These are phyloP conservation scores for Tardiomyces blankii DNA, from an alignment of 1,139 yeast genomes.

Conservation along the genomic window DNA sequence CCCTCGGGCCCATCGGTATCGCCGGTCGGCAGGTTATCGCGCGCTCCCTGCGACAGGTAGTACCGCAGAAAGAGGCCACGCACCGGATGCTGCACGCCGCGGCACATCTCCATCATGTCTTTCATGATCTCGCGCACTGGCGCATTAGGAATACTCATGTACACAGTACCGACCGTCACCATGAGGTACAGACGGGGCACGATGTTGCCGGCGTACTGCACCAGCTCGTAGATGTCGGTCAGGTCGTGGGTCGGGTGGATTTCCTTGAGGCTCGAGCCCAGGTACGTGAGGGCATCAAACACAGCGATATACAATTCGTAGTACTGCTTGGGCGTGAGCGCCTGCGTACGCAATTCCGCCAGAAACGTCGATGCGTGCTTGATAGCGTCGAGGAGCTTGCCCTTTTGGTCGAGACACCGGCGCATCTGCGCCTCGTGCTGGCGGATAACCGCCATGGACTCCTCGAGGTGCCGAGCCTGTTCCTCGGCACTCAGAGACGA, in stretches of 20 bases:
- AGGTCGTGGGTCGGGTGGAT: slow-evolving; percentile 67
- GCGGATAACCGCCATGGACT: slow-evolving; percentile 37
- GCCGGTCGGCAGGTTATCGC: slow-evolving; percentile 50
- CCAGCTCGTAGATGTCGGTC: slow-evolving; percentile 86
- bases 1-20: slow-evolving; percentile 26
- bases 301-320: slow-evolving; percentile 82
- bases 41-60: slow-evolving; percentile 75
- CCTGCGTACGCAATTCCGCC: slow-evolving; percentile 68
- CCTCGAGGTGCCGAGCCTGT: background rate
- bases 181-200: slow-evolving; percentile 85
- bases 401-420: slow-evolving; percentile 54
- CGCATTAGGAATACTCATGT: slow-evolving; percentile 66
- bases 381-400: slow-evolving; percentile 74
- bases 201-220: slow-evolving; percentile 87
- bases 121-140: slow-evolving; percentile 82
- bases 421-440: slow-evolving; percentile 73
- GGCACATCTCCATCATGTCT: slow-evolving; percentile 96
- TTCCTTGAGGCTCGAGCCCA: slow-evolving; percentile 54
- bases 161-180: slow-evolving; percentile 92
- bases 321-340: slow-evolving; percentile 80
- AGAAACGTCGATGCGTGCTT: slow-evolving; percentile 80
- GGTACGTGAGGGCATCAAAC: slow-evolving; percentile 68
- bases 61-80: slow-evolving; percentile 79
- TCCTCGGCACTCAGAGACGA: background rate
- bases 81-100: slow-evolving; percentile 96